A percentile compares a stretch with the other conserved stretches of the same genome.
phyloP scores from a whole-genome alignment of 352 stramenopile species.

The Thalassiosira mediterranea region DNA sequence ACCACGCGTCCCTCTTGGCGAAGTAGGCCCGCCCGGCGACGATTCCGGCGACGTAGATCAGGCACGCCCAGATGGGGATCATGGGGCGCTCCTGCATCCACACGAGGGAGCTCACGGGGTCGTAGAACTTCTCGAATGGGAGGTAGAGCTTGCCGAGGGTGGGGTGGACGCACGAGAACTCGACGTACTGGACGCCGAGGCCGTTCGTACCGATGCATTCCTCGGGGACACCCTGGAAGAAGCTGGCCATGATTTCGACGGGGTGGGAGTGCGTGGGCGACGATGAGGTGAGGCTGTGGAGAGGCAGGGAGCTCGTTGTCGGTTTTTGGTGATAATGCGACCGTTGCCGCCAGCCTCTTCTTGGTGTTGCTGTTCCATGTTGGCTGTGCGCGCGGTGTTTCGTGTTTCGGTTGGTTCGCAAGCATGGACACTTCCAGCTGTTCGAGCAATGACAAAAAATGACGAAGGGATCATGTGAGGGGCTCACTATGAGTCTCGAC shows the following conservation, averaged over 20 bases:
- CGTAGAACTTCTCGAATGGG: slow-evolving; percentile 69
- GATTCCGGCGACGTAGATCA: slow-evolving; percentile 72
- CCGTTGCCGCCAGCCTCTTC: too few relatives aligned
- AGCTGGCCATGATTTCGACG: slow-evolving; percentile 28
- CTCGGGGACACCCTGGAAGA: slow-evolving; percentile 22
- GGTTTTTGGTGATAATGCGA: not conserved
- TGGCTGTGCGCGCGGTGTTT: too few relatives aligned
- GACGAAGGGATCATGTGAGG: too few relatives aligned
- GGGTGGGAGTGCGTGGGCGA: too few relatives aligned
- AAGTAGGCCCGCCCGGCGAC: slow-evolving; percentile 60
- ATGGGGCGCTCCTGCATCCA: slow-evolving; percentile 72
- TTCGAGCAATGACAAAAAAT: too few relatives aligned
- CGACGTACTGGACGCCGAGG: slow-evolving; percentile 45
- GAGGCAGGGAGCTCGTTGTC: not conserved
- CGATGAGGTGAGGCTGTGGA: not conserved
- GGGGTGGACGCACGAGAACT: slow-evolving; percentile 59
- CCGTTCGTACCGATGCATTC: slow-evolving; percentile 56
- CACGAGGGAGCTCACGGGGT: slow-evolving; percentile 51
- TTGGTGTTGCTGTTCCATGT: too few relatives aligned
- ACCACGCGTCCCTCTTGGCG: slow-evolving; percentile 53
- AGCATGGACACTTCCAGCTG: too few relatives aligned
- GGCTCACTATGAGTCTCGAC: too few relatives aligned
- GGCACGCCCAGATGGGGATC: slow-evolving; percentile 61
- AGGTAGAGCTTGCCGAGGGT: slow-evolving; percentile 33
- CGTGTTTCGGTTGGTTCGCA: too few relatives aligned